These are phyloP conservation scores for Pholiota conissans DNA, from an alignment of 768 basidiomycete species.

Conservation along the genomic window DNA sequence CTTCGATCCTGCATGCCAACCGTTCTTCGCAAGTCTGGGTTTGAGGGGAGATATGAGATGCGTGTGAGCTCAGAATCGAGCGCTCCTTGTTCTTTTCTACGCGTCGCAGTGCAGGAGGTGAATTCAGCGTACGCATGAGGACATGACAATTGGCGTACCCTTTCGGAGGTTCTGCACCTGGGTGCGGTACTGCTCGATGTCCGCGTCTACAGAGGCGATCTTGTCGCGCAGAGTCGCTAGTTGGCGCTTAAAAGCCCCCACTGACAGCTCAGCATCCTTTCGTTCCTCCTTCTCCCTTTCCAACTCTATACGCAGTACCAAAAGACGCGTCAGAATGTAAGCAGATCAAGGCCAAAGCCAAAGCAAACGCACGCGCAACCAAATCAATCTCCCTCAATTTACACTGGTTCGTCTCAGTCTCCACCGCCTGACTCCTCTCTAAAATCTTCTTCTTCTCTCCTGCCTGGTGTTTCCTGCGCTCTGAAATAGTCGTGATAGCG, in stretches of 20 bases:
- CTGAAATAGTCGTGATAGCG: slow-evolving; percentile 68
- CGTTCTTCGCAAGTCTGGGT: slow-evolving; percentile 54
- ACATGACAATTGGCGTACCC: slow-evolving; percentile 41
- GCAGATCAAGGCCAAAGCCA: background rate
- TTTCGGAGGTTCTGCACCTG: slow-evolving; percentile 60
- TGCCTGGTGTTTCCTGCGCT: slow-evolving; percentile 60
- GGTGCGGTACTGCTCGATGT: slow-evolving; percentile 73
- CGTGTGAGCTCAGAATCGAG: slow-evolving; percentile 51
- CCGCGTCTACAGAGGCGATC: slow-evolving; percentile 55
- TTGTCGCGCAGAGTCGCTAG: slow-evolving; percentile 63
- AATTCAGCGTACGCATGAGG: background rate
- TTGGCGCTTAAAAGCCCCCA: slow-evolving; percentile 64
- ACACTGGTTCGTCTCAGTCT: slow-evolving; percentile 72
- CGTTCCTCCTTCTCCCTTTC: slow-evolving; percentile 72
- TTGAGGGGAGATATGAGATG: slow-evolving; percentile 53
- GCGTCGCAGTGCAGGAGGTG: background rate
- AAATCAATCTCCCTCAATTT: slow-evolving; percentile 80
- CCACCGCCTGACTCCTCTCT: slow-evolving; percentile 63
- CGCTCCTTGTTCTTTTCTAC: slow-evolving; percentile 72
- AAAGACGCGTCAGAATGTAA: background rate
- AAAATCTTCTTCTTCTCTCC: slow-evolving; percentile 59
- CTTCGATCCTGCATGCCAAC: slow-evolving; percentile 72
- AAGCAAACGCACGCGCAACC: slow-evolving; percentile 57
- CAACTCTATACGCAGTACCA: slow-evolving; percentile 42
- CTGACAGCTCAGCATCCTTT: slow-evolving; percentile 64